Evolutionary conservation across 2,329 filamentous ascomycete species (phyloP).

Genomic region (Alternaria incomplexa): DNA sequence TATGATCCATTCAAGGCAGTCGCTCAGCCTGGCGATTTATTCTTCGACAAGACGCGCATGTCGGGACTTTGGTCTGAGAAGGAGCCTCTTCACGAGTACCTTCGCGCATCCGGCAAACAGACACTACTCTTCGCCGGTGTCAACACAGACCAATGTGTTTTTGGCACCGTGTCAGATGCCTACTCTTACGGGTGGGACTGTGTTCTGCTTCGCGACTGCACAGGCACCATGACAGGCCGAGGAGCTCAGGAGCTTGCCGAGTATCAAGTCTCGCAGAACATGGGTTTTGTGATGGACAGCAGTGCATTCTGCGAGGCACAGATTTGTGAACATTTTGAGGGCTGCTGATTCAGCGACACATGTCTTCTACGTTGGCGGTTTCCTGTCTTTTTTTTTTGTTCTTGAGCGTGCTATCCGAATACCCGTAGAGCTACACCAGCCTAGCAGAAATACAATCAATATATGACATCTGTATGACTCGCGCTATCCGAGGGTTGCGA

Average conservation of each 20-base stretch:
- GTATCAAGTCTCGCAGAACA: conserved; percentile 51
- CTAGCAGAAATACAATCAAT: conserved; percentile 2
- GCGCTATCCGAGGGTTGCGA: background rate
- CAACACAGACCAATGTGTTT: conserved; percentile 53
- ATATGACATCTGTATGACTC: conserved; percentile 1
- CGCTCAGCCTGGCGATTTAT: conserved; percentile 48
- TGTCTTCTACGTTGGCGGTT: background rate
- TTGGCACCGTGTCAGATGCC: conserved; percentile 51
- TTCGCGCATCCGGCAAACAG: conserved; percentile 50
- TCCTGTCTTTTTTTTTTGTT: background rate
- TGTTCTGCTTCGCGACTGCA: conserved; percentile 50
- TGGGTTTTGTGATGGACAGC: conserved; percentile 52
- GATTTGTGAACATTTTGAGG: conserved; percentile 9
- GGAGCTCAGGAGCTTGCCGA: conserved; percentile 50
- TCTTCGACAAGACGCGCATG: conserved; percentile 54
- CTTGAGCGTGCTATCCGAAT: conserved; percentile 6
- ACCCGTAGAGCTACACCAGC: conserved; percentile 4
- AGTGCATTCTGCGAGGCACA: conserved; percentile 36
- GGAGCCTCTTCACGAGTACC: conserved; percentile 50
- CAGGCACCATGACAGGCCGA: conserved; percentile 50
- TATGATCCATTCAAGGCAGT: conserved; percentile 49
- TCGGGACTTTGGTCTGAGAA: conserved; percentile 51
- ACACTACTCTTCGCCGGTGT: conserved; percentile 52
- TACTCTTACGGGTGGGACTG: conserved; percentile 53
- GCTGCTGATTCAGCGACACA: background rate